Evolutionary conservation across 1,139 yeast genomes (phyloP), one percentile per base, ranked within the genome.

Genomic region (Taiozyma onychis): DNA sequence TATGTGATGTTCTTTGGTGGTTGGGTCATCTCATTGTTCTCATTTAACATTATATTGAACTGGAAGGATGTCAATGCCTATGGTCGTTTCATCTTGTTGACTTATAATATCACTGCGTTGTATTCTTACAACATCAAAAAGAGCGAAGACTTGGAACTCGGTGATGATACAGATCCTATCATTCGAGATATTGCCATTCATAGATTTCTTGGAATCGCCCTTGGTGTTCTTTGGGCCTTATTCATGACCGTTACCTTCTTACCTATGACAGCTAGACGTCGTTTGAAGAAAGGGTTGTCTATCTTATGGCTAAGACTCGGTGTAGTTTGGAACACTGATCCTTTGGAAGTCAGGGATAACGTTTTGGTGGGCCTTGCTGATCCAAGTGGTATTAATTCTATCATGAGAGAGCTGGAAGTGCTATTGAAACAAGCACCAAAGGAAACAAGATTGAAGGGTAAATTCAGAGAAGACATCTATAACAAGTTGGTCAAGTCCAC

Each of bases 111-210:
- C 63, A 86, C 95, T 0, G 88, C 89, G 0, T 72, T 88, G 47
- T 88, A 86, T 61, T 82, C 91, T 0, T 88, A 83, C 64, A 81
- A 89, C 41, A 75, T 85, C 73, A 75, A 84, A 1, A 76, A 76
- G 46, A 74, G 78, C 47, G 85, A 79, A 56, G 74, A 79, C 21
- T 83, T 81, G 52, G 74, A 73, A 49, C 74, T 68, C 39, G 85
- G 81, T 57, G 89, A 78, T 58, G 89, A 78, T 49, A 91, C 85
- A n/a, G 67, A 72, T 48, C 95, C 90, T 3, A 75, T 84, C 27
- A 80, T 87, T 39, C 76, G 73, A n/a, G 89, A 85, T 57, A 85
- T 88, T 64, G 96, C 95, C 0, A 75, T 84, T 61, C 96, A 88
- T 63, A 72, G 96, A 49, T 83, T 85, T 59, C 68, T 83, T 4